These are phyloP conservation scores for Geotrichum aggregatum DNA, from an alignment of 1,139 yeast species.

Conservation along the genomic window DNA sequence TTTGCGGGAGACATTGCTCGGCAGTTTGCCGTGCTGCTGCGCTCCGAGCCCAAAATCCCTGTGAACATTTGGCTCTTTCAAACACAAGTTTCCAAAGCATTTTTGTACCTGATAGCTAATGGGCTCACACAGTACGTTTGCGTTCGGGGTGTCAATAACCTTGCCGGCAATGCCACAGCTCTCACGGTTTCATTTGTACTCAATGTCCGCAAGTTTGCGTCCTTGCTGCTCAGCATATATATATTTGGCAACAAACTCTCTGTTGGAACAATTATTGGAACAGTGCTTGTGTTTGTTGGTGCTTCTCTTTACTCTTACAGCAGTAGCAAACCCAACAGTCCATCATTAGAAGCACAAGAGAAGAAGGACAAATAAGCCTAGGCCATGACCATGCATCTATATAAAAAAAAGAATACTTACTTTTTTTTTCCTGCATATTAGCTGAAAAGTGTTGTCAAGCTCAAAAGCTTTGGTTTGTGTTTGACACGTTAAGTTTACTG, in stretches of 20 bases:
- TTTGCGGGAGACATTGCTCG: slow-evolving; percentile 31
- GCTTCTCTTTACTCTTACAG: slow-evolving; percentile 45
- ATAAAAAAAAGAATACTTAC: no score
- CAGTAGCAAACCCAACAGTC: slow-evolving; percentile 8
- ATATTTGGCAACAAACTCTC: slow-evolving; percentile 48
- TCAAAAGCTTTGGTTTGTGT: no score
- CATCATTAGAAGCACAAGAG: background rate
- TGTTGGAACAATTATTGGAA: slow-evolving; percentile 44
- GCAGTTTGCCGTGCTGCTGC: slow-evolving; percentile 20
- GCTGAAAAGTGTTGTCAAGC: no score
- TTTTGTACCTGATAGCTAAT: slow-evolving; percentile 40
- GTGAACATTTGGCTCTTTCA: background rate
- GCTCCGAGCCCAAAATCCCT: slow-evolving; percentile 25
- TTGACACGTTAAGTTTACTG: no score
- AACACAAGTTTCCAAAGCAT: slow-evolving; percentile 7
- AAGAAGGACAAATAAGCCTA: slow-evolving; percentile 8
- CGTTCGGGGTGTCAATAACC: slow-evolving; percentile 60
- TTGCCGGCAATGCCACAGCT: slow-evolving; percentile 56
- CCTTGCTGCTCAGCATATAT: slow-evolving; percentile 52
- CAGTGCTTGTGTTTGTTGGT: slow-evolving; percentile 50
- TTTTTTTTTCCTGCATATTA: no score
- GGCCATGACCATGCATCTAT: no score
- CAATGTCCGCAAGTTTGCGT: slow-evolving; percentile 56
- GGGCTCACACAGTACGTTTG: slow-evolving; percentile 62
- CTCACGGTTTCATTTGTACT: slow-evolving; percentile 59